phyloP scores from a whole-genome alignment of 352 stramenopile genomes.

The Pythium dissotocum region DNA sequence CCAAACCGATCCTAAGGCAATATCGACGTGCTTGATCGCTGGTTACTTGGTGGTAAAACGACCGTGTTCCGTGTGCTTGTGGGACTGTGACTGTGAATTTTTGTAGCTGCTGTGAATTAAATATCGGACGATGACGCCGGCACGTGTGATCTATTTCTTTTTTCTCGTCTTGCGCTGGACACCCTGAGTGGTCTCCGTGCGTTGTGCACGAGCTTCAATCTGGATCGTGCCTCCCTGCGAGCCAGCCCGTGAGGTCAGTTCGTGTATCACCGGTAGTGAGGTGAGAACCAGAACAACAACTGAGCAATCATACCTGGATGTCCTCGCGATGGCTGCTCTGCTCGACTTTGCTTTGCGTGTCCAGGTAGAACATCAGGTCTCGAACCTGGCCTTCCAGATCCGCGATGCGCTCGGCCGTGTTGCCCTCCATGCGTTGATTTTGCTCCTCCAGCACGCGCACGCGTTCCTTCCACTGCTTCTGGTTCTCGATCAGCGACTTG shows the following conservation, averaged over 20 bases:
- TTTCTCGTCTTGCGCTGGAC: conserved; percentile 21
- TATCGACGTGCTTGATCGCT: background rate
- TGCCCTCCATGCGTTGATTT: conserved; percentile 52
- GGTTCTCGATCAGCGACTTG: conserved; percentile 87
- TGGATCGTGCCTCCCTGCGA: conserved; percentile 66
- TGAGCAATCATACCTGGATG: conserved; percentile 54
- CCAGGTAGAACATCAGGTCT: conserved; percentile 90
- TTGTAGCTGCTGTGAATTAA: conserved; percentile 5
- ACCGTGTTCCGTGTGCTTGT: background rate
- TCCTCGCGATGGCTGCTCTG: conserved; percentile 77
- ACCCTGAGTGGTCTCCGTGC: conserved; percentile 7
- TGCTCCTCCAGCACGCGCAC: conserved; percentile 70
- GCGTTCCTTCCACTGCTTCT: conserved; percentile 87
- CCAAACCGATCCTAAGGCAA: conserved; percentile 18
- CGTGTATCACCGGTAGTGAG: too few relatives aligned
- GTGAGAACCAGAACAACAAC: background rate
- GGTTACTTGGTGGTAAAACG: background rate
- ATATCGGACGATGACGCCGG: conserved; percentile 1
- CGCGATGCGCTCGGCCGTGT: conserved; percentile 61
- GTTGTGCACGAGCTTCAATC: conserved; percentile 44
- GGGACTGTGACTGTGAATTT: background rate
- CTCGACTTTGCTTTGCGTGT: conserved; percentile 87
- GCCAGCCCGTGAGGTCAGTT: background rate
- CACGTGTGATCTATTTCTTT: conserved; percentile 16
- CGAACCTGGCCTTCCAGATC: conserved; percentile 83